A percentile compares a stretch with the other conserved stretches of the same genome.
Evolutionary conservation across 192 early-diverging fungal genomes (phyloP).

Genomic region (Lobosporangium transversale): DNA sequence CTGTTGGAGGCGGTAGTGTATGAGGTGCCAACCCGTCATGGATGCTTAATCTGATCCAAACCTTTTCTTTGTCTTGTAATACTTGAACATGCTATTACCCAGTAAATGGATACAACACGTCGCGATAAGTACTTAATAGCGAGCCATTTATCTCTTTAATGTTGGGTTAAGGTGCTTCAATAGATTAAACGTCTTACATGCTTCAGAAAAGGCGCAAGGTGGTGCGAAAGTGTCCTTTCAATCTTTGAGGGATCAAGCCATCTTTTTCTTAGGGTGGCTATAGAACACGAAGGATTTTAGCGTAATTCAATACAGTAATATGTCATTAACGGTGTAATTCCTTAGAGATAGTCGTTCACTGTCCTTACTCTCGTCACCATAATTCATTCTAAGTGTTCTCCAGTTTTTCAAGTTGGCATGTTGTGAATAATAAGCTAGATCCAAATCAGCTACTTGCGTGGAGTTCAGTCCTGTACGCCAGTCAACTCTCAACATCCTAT

Average conservation of each 20-base stretch:
- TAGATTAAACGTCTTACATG: constrained; percentile 53
- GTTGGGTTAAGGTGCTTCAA: too few relatives aligned
- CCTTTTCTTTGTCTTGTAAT: constrained; percentile 24
- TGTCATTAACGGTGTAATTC: too few relatives aligned
- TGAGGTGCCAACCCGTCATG: constrained; percentile 54
- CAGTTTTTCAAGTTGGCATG: constrained; percentile 47
- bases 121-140: too few relatives aligned
- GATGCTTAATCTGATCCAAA: constrained; percentile 60
- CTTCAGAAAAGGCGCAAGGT: constrained; percentile 46
- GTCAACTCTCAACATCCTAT: constrained; percentile 26
- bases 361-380: constrained; percentile 11
- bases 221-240: constrained; percentile 28
- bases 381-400: constrained; percentile 43
- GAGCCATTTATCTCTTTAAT: too few relatives aligned
- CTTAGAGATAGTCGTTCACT: too few relatives aligned
- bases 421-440: constrained; percentile 45
- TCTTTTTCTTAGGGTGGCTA: not conserved
- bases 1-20: constrained; percentile 36
- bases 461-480: constrained; percentile 44
- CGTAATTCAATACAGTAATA: too few relatives aligned
- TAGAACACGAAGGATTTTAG: too few relatives aligned
- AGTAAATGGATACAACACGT: too few relatives aligned
- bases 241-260: constrained; percentile 20
- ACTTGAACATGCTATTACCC: constrained; percentile 43
- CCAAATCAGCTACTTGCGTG: constrained; percentile 53